Evolutionary conservation across 73 alveolate species (phyloP).

Genomic region (Tetrahymena malaccensis): DNA sequence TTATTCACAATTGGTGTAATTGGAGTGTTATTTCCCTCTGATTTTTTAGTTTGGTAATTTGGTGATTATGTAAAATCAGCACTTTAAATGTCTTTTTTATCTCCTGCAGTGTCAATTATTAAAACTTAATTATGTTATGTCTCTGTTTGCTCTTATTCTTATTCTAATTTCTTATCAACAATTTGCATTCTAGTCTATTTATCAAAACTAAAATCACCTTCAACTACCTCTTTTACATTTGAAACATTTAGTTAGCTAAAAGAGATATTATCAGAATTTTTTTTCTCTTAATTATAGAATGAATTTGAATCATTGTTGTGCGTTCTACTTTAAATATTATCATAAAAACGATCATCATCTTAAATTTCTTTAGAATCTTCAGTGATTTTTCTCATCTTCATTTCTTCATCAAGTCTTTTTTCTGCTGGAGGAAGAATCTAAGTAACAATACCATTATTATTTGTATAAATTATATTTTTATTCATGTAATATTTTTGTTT

Average conservation of each 20-base stretch:
- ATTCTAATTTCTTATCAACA: neutral
- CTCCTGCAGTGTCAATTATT: neutral
- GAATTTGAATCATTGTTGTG: neutral
- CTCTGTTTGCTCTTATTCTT: neutral
- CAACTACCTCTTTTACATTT: neutral
- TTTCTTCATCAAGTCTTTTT: neutral
- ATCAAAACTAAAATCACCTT: neutral
- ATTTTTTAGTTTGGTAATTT: neutral
- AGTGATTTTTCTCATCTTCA: neutral
- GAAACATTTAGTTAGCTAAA: neutral
- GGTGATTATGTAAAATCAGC: neutral
- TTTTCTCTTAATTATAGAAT: neutral
- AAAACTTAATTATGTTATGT: neutral
- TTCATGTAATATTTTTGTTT: neutral
- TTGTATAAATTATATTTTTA: neutral
- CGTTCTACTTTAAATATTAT: neutral
- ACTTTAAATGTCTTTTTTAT: neutral
- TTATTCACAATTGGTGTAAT: neutral
- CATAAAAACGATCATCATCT: neutral
- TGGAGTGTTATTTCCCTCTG: neutral
- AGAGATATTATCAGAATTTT: neutral
- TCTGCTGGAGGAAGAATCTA: neutral
- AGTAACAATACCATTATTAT: neutral
- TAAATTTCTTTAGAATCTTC: neutral
- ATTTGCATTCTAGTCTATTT: neutral